A percentile compares a stretch with the other conserved stretches of the same genome.
Evolutionary conservation across 1,284 basidiomycete species (phyloP).

Genomic region (Naganishia sp.): DNA sequence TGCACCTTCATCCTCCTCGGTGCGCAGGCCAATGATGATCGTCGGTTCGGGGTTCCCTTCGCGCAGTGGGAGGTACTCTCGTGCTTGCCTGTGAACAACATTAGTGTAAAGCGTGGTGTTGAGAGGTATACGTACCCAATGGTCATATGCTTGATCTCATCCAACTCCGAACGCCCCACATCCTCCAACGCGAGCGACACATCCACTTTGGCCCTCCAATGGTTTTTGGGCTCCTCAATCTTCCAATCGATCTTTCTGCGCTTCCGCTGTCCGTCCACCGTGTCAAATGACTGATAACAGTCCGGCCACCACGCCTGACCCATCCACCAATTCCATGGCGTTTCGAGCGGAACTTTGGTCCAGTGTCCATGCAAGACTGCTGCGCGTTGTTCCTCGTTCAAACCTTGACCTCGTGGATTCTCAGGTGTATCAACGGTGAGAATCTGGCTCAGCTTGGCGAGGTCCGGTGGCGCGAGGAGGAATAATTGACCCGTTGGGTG

Average conservation of each 20-base stretch:
- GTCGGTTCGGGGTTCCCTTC: constrained; percentile 18
- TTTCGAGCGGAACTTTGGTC: constrained; percentile 28
- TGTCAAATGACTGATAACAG: constrained; percentile 37
- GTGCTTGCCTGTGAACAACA: constrained; percentile 37
- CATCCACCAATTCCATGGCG: constrained; percentile 48
- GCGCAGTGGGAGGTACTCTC: constrained; percentile 39
- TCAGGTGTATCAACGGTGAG: constrained; percentile 9
- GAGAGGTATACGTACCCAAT: constrained; percentile 35
- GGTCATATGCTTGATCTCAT: constrained; percentile 36
- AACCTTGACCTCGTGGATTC: constrained; percentile 9
- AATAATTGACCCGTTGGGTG: constrained; percentile 10
- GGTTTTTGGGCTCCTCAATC: constrained; percentile 26
- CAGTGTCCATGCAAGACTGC: constrained; percentile 18
- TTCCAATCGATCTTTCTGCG: constrained; percentile 25
- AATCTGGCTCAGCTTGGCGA: constrained; percentile 11
- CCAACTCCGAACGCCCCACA: constrained; percentile 38
- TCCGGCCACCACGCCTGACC: constrained; percentile 53
- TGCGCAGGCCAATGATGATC: constrained; percentile 34
- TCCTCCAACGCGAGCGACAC: constrained; percentile 43
- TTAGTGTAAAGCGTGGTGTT: neutral
- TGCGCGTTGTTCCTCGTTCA: constrained; percentile 1
- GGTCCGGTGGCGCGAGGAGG: constrained; percentile 15
- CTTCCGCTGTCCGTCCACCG: constrained; percentile 27
- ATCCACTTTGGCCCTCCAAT: constrained; percentile 41
- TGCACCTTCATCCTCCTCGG: constrained; percentile 16